A percentile compares a stretch with the other conserved stretches of the same genome.
phyloP scores from a whole-genome alignment of 257 asterid genomes.

The Nicotiana noctiflora region DNA sequence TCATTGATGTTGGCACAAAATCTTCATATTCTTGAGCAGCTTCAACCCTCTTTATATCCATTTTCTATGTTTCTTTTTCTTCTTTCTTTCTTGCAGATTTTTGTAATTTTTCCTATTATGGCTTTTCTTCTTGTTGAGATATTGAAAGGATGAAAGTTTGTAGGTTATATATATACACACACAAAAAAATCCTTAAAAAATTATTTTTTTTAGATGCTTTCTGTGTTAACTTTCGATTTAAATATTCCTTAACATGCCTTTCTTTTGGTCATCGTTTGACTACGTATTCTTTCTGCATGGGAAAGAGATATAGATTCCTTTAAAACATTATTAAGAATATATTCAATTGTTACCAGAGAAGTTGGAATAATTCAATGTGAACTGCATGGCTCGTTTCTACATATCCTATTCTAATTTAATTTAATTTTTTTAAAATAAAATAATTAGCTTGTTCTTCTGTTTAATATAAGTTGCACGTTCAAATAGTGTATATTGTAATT shows the following conservation, averaged over 20 bases:
- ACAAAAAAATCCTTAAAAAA: not conserved
- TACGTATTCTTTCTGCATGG: not conserved
- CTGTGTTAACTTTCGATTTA: not conserved
- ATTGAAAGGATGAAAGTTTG: not conserved
- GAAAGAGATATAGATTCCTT: not conserved
- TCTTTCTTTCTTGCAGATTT: not conserved
- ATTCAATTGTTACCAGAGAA: not conserved
- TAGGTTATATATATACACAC: not conserved
- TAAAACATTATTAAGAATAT: not conserved
- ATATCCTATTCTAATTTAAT: not conserved
- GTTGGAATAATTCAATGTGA: not conserved
- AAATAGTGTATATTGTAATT: no score
- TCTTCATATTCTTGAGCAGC: constrained; percentile 17
- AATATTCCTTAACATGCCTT: constrained; percentile 1
- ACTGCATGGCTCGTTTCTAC: not conserved
- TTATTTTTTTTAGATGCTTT: not conserved
- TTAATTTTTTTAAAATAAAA: no score
- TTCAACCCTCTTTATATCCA: constrained; percentile 23
- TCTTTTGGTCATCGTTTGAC: not conserved
- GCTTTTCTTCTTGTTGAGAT: not conserved
- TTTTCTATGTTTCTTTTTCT: constrained; percentile 5
- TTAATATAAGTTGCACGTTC: no score
- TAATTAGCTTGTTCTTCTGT: no score
- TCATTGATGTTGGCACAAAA: no score
- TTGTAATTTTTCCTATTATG: not conserved